A percentile compares a stretch with the other conserved stretches of the same genome.
These are phyloP conservation scores for Vanilla planifolia DNA, from an alignment of 106 monocot species.

Conservation along the genomic window DNA sequence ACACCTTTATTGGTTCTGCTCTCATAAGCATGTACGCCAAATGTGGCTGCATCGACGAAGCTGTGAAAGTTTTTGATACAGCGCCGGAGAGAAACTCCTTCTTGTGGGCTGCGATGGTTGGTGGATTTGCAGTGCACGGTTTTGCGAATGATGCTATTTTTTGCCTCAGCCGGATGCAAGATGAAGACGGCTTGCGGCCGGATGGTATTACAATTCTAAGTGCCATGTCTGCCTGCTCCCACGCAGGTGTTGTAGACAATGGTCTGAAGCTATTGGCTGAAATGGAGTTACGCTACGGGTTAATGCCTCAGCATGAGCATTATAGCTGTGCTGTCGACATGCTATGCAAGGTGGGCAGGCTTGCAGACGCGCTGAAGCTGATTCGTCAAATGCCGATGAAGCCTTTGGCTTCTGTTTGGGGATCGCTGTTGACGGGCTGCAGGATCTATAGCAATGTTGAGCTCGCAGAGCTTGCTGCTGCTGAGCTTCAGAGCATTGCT, in stretches of 20 bases:
- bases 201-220: conserved; percentile 43
- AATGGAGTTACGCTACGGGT: conserved; percentile 20
- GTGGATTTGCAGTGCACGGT: conserved; percentile 55
- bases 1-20: conserved; percentile 33
- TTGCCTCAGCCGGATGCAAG: conserved; percentile 36
- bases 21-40: conserved; percentile 65
- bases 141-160: conserved; percentile 30
- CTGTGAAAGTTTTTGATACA: conserved; percentile 28
- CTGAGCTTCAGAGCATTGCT: conserved; percentile 28
- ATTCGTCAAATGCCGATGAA: conserved; percentile 50
- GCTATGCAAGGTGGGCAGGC: conserved; percentile 46
- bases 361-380: conserved; percentile 39
- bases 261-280: conserved; percentile 28
- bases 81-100: conserved; percentile 25
- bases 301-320: conserved; percentile 50
- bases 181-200: conserved; percentile 38
- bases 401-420: conserved; percentile 56
- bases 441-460: conserved; percentile 32
- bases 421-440: conserved; percentile 49
- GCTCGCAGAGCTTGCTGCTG: conserved; percentile 45
- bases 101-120: conserved; percentile 48
- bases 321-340: conserved; percentile 59
- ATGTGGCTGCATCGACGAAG: conserved; percentile 45
- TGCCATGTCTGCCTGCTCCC: conserved; percentile 44
- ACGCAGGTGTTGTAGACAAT: conserved; percentile 41